phyloP scores from a whole-genome alignment of 208 protist species.

The Leishmania arabica region DNA sequence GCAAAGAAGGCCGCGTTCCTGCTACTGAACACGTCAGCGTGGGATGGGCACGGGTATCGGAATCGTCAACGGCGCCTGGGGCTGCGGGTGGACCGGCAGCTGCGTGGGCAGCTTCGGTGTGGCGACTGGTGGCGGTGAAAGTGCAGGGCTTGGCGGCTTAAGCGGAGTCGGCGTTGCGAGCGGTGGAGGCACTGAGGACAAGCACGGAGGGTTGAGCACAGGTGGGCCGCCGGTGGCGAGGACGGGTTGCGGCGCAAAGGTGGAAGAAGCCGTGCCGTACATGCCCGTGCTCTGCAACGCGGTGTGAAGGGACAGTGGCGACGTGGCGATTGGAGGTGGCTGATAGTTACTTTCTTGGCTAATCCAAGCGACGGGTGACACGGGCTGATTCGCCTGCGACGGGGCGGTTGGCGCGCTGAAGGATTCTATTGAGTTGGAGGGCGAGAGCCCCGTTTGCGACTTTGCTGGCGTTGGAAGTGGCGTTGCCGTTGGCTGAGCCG shows the following conservation, averaged over 20 bases:
- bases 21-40: not conserved
- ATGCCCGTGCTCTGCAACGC: not conserved
- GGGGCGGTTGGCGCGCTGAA: not conserved
- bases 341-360: not conserved
- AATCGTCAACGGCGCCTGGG: slow-evolving; percentile 9
- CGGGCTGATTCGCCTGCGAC: not conserved
- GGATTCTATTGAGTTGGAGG: not conserved
- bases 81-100: slow-evolving; percentile 1
- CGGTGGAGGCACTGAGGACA: slow-evolving; percentile 6
- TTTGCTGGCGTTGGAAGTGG: not conserved
- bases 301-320: slow-evolving; percentile 2
- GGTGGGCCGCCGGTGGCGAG: slow-evolving; percentile 1
- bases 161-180: slow-evolving; percentile 12
- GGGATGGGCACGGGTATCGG: slow-evolving; percentile 26
- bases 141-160: slow-evolving; percentile 15
- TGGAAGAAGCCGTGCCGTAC: not conserved
- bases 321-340: not conserved
- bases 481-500: not conserved
- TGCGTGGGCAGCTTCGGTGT: not conserved
- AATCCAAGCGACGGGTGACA: slow-evolving; percentile 18
- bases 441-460: not conserved
- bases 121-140: not conserved
- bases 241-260: not conserved
- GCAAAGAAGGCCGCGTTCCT: not conserved
- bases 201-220: slow-evolving; percentile 1